Evolutionary conservation across 768 basidiomycete species (phyloP), one percentile per base, ranked within the genome.

Genomic region (Boletus pseudo-olivaceus): DNA sequence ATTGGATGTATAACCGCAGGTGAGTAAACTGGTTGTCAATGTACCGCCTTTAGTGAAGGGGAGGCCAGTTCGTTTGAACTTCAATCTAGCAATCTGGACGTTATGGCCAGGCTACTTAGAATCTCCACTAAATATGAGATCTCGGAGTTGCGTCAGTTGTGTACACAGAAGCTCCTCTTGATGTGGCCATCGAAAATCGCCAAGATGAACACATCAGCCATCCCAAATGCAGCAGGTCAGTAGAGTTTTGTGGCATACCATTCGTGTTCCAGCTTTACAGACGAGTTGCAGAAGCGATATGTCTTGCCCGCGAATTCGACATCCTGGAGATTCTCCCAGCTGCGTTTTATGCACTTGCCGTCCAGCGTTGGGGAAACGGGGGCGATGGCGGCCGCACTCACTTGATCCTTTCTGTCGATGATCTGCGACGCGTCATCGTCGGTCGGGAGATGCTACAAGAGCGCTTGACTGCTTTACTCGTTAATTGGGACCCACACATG

Each of bases 101-200:
- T 58, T 3, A 52, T 73, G 3, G 60, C 68, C 0, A 58, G 67
- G 12, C 57, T 67, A 14, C 63, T 74, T 10, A 62, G 68, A 23
- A 67, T 75, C 38, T 59, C 72, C 3, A 74, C 72, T 2, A 76
- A 75, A 56, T 73, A 76, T 52, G 73, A 73, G 19, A 70, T 73
- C 23, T 6, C 58, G 14, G 59, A 52, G 1, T 58, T 75, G 33
- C 64, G 69, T 33, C 42, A 59, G 20, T 69, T 65, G 62, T 65
- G 63, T 9, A 58, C 61, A 37, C 29, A 51, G 6, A 57, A 67
- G 26, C 47, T 73, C 15, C 32, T 57, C 15, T 57, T 55, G 10
- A 57, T 66, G 27, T 75, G 73, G 72, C 74, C 74, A 15, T 29
- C 32, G 17, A 58, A 68, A 20, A 37, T 69, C 19, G 53, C 57